These are phyloP conservation scores for Oidiodendron maius DNA, from an alignment of 495 filamentous ascomycete genomes.

Conservation along the genomic window DNA sequence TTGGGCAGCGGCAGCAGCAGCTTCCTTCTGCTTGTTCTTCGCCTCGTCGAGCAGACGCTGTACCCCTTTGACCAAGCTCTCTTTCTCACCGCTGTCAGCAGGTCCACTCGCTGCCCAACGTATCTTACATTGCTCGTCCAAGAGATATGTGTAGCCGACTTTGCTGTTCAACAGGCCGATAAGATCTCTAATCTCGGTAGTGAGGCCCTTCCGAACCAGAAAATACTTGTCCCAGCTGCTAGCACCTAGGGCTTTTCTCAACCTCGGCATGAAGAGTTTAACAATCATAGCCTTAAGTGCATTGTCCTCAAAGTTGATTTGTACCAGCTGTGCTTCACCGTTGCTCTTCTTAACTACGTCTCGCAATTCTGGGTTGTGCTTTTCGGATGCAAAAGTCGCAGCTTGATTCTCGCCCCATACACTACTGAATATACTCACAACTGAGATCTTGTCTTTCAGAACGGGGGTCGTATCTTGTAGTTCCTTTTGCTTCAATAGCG, in stretches of 20 bases:
- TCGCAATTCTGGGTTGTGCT: constrained; percentile 60
- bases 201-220: constrained; percentile 70
- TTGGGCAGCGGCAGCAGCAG: background rate
- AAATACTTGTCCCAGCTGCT: constrained; percentile 73
- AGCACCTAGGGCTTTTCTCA: constrained; percentile 49
- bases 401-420: constrained; percentile 81
- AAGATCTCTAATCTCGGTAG: constrained; percentile 63
- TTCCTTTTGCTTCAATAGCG: constrained; percentile 45
- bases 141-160: constrained; percentile 90
- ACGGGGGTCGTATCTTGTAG: constrained; percentile 62
- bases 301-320: constrained; percentile 85
- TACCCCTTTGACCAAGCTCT: constrained; percentile 63
- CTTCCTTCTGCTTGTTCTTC: constrained; percentile 12
- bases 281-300: constrained; percentile 67
- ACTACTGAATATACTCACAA: constrained; percentile 77
- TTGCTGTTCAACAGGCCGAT: constrained; percentile 81
- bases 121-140: constrained; percentile 83
- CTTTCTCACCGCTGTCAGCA: constrained; percentile 62
- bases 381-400: constrained; percentile 56
- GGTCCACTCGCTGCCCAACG: constrained; percentile 91
- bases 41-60: constrained; percentile 61
- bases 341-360: constrained; percentile 38
- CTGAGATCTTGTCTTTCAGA: constrained; percentile 62
- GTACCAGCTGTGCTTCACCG: constrained; percentile 62
- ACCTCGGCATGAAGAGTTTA: constrained; percentile 56